Evolutionary conservation across 495 filamentous ascomycete species (phyloP), one percentile per base, ranked within the genome.

Genomic region (Penicillium verhagenii): DNA sequence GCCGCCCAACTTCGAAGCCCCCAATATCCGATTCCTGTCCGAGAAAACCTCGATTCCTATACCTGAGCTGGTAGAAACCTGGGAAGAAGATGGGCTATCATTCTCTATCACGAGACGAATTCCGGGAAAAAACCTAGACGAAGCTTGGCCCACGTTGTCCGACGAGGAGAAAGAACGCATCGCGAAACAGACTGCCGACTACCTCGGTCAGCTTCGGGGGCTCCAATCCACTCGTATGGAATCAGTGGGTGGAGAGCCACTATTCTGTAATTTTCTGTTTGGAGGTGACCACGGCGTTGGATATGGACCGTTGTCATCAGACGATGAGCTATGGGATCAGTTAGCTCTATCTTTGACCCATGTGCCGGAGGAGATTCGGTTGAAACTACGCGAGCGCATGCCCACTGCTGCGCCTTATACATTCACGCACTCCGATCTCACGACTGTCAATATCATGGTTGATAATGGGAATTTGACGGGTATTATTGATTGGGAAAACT

Each of bases 401-500:
- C 68, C 70, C 13, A 23, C 57, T 28, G 51, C 59, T 28, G 28
- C 54, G 19, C 68, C 67, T 14, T 72, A 62, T 47, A 72, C 66
- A 16, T 70, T 74, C 44, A 71, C 68, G 9, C 66, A 74, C 35
- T 56, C 62, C 8, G 71, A 75, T 37, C 55, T 75, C 11, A 68
- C 63, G 2, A 53, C 62, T 50, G 64, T 67, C 3, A 74, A 75
- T 51, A 70, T 74, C 29, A 74, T 75, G 14, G 68, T 71, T 13
- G 62, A 50, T 7, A 29, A 19, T 8, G 9, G 19, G 10, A 25
- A 44, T 2, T 23, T 66, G 19, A 55, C 54, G 14, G 60, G 62
- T 13, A 63, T 66, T 13, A 47, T 68, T 25, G 58, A 70, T 28
- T 70, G 62, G 67, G 62, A 68, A 33, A 14, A 19, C 10, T 54